A percentile compares a stretch with the other conserved stretches of the same genome.
These are phyloP conservation scores for Fistulinella prunicolor DNA, from an alignment of 768 basidiomycete genomes.

Conservation along the genomic window DNA sequence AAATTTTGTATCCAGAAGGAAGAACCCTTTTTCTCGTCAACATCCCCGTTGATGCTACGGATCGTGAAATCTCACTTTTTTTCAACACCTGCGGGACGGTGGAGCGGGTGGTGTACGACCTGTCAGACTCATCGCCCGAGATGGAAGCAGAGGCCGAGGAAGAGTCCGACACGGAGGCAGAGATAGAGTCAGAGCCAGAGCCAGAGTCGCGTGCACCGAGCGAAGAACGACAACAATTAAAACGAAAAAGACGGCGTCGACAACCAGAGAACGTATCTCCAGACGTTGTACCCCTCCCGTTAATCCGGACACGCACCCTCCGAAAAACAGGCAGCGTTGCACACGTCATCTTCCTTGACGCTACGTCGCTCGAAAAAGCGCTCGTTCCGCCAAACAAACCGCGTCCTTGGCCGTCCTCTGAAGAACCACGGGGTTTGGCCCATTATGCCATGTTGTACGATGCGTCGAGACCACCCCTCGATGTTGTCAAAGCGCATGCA, in stretches of 20 bases:
- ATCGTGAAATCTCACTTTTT: slow-evolving; percentile 71
- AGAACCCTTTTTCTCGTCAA: slow-evolving; percentile 89
- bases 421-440: slow-evolving; percentile 63
- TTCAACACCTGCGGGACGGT: slow-evolving; percentile 77
- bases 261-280: slow-evolving; percentile 37
- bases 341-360: slow-evolving; percentile 71
- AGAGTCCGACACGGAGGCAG: neutral
- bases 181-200: neutral
- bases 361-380: slow-evolving; percentile 66
- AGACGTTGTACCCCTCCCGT: slow-evolving; percentile 60
- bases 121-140: slow-evolving; percentile 32
- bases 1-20: slow-evolving; percentile 40
- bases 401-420: slow-evolving; percentile 61
- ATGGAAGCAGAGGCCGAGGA: slow-evolving; percentile 30
- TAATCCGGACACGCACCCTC: slow-evolving; percentile 48
- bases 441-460: slow-evolving; percentile 69
- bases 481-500: slow-evolving; percentile 70
- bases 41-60: slow-evolving; percentile 83
- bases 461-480: slow-evolving; percentile 71
- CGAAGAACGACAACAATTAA: slow-evolving; percentile 27
- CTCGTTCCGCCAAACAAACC: slow-evolving; percentile 51
- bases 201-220: neutral
- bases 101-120: slow-evolving; percentile 69
- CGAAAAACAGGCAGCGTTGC: slow-evolving; percentile 64
- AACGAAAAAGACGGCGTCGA: slow-evolving; percentile 33